These are phyloP conservation scores for Trypanosoma lewisi DNA, from an alignment of 208 protist species.

Conservation along the genomic window DNA sequence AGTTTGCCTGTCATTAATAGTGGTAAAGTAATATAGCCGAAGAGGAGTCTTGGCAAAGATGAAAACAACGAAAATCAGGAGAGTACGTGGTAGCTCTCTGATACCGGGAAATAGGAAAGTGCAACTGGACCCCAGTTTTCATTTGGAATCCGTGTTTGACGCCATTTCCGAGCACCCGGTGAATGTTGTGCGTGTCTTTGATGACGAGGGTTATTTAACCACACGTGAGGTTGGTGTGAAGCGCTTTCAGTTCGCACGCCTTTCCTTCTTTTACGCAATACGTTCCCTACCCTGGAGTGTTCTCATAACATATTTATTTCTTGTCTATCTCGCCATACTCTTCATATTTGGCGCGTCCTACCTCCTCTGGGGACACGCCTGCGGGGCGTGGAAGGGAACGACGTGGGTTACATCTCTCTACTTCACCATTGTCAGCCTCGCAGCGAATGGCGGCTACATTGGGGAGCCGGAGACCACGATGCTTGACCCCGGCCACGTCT, in stretches of 20 bases:
- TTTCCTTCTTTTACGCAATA: constrained; percentile 68
- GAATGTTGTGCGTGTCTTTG: constrained; percentile 58
- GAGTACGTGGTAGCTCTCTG: constrained; percentile 14
- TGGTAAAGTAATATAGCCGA: no score
- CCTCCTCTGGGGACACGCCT: constrained; percentile 51
- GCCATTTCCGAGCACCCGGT: background rate
- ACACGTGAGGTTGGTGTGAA: constrained; percentile 60
- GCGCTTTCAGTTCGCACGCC: constrained; percentile 61
- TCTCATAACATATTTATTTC: constrained; percentile 56
- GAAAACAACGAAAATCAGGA: background rate
- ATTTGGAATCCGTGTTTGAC: constrained; percentile 12
- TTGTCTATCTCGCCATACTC: constrained; percentile 66
- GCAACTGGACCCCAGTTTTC: background rate
- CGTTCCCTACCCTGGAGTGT: constrained; percentile 54
- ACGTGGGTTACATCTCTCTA: constrained; percentile 57
- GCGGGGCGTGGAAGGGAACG: constrained; percentile 39
- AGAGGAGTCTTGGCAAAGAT: background rate
- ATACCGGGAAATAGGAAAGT: constrained; percentile 1
- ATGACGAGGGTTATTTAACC: constrained; percentile 59
- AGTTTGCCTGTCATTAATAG: no score
- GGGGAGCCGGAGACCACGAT: constrained; percentile 69
- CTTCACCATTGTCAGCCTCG: constrained; percentile 81
- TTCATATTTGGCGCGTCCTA: constrained; percentile 49
- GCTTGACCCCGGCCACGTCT: constrained; percentile 49
- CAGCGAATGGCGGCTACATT: constrained; percentile 84